Base-by-base conservation (phyloP, 805 yeast species). In the Cyberlindnera saturnus region DNA sequence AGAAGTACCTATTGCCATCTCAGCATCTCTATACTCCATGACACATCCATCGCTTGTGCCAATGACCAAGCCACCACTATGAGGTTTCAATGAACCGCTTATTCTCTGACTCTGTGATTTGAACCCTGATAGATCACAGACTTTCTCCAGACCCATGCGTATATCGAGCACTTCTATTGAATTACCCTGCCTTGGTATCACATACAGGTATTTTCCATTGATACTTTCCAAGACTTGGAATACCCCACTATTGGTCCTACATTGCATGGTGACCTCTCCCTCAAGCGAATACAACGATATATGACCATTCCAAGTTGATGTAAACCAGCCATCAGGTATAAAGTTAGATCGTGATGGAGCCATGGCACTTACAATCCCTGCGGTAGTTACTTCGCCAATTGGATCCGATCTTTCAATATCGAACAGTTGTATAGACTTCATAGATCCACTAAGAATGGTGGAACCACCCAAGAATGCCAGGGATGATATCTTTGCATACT, bases 201-300 rank as follows among this genome's bases (percentile, higher is more conserved):
- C 57, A 42, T 59, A 70, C 5, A 67, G 16, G 40, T 60, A 70
- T 32, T 60, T 62, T 5, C 65, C 69, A 50, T 66, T 69, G 1
- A 50, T 52, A 17, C 71, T 63, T 23, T 51, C 59, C 6, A 70
- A 16, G 0, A 69, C 33, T 47, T 70, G 74, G 14, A 52, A 57
- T 15, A 58, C 52, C 4, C 66, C 75, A 49, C 44, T 58, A 4
- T 59, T 42, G 3, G 53, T 15, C 16, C 46, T 37, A 6, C 32
- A 34, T 2, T 45, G 39, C 20, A 41, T 39, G 1, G 60, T 40
- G 0, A 63, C 55, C 1, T 46, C 46, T 2, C 55, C 51, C 15
- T 60, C 40, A 3, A 42, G 26, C 40, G 66, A 63, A 41, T 59
- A 65, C 2, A 64, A 23, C 2, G 59, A 45, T 0, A 70, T 47